Evolutionary conservation across 2,329 filamentous ascomycete genomes (phyloP), one percentile per base, ranked within the genome.

Genomic region (Apiospora marii): DNA sequence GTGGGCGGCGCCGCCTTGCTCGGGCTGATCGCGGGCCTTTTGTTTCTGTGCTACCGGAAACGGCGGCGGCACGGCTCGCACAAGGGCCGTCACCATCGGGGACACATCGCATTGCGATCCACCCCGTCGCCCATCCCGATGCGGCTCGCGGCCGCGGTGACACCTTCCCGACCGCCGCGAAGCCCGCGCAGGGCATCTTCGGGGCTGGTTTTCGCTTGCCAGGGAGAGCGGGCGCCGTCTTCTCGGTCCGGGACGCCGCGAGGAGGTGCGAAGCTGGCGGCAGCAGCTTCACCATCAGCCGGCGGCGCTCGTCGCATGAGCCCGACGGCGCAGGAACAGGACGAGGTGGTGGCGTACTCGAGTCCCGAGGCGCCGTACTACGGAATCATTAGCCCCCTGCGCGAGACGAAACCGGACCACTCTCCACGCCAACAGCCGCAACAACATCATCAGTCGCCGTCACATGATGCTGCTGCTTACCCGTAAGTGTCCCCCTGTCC

Each of bases 281-380:
- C 6, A 19, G 8, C 27, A 22, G 51, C 27, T n/a, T 0, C 46
- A 10, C 5, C 6, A 19, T n/a, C 51, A 22, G 51, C 27, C 51
- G 51, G 51, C 19, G 53, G 30, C 3, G n/a, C 12, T 64, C 58
- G 19, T 41, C 19, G 58, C 30, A 64, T 24, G 19, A 64, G 22
- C 19, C 58, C 58, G 22, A 41, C 34, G 34, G 58, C 19, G 19
- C 58, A 64, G 34, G 58, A 41, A 24, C 58, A 64, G 13, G 58
- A 24, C 8, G 58, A 30, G 19, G 27, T 10, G 14, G 3, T n/a
- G 58, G 58, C 58, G 34, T 64, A 64, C 34, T 64, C 58, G 58
- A 64, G 58, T 7, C 58, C 34, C 30, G 58, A 64, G 12, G 58
- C 58, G 6, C 58, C 58, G 34, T 64, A 64, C 58, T 64, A 64